These are phyloP conservation scores for Alternaria gansuensis DNA, from an alignment of 2,329 filamentous ascomycete genomes.

Conservation along the genomic window DNA sequence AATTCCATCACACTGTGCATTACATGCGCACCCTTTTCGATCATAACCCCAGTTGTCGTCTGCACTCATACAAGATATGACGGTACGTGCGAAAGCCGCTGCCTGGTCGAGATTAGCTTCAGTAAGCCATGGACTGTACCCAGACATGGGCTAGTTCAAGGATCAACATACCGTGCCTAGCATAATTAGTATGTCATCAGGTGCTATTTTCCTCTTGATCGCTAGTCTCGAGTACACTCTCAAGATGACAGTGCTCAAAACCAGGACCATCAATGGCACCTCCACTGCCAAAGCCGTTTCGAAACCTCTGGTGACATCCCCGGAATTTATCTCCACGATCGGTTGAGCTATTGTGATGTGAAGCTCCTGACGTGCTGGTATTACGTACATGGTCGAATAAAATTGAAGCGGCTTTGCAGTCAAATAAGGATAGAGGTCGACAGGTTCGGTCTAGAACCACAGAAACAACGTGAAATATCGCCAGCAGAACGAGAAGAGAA, in stretches of 20 bases:
- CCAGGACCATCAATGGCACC: conserved; percentile 38
- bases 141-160: not conserved
- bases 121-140: not conserved
- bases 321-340: conserved; percentile 12
- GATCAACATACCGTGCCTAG: conserved; percentile 28
- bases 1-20: not conserved
- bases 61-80: conserved; percentile 42
- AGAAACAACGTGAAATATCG: conserved; percentile 3
- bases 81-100: conserved; percentile 35
- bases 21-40: conserved; percentile 30
- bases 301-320: conserved; percentile 19
- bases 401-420: not conserved
- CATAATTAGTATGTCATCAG: conserved; percentile 38
- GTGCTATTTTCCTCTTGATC: conserved; percentile 36
- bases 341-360: conserved; percentile 9
- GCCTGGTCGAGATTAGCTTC: conserved; percentile 23
- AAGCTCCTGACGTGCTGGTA: conserved; percentile 1
- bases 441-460: conserved; percentile 8
- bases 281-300: conserved; percentile 36
- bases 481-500: conserved; percentile 12
- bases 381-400: conserved; percentile 13
- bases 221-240: conserved; percentile 37
- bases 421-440: conserved; percentile 6
- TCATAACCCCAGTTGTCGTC: conserved; percentile 38
- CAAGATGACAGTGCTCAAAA: conserved; percentile 33